phyloP scores from a whole-genome alignment of 371 early-diverging fungal genomes.

The Zychaea mexicana region DNA sequence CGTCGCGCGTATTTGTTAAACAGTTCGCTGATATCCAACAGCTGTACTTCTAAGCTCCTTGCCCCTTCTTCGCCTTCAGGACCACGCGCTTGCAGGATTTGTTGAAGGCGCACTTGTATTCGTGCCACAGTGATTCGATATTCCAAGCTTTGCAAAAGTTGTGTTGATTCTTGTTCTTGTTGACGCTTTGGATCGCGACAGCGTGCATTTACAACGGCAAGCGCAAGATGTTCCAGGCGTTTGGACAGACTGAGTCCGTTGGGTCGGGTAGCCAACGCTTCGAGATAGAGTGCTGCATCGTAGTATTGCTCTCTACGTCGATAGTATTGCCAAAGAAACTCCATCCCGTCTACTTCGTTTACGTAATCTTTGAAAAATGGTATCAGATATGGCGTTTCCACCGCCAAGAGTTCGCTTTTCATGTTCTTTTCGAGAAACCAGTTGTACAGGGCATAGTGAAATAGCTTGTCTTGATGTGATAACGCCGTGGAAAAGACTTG shows the following conservation, averaged over 20 bases:
- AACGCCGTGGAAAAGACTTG: conserved; percentile 47
- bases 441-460: conserved; percentile 72
- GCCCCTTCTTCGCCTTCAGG: conserved; percentile 12
- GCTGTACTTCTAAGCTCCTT: not conserved
- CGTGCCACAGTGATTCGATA: conserved; percentile 13
- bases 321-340: conserved; percentile 80
- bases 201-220: conserved; percentile 73
- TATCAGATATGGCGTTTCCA: conserved; percentile 62
- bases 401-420: conserved; percentile 29
- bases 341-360: conserved; percentile 46
- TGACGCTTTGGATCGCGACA: conserved; percentile 37
- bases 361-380: conserved; percentile 67
- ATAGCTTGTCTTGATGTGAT: conserved; percentile 56
- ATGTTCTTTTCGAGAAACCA: conserved; percentile 54
- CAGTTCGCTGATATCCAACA: conserved; percentile 7
- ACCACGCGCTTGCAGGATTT: not conserved
- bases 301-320: conserved; percentile 61
- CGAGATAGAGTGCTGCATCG: conserved; percentile 69
- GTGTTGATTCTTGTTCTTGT: conserved; percentile 15
- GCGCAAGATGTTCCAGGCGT: conserved; percentile 72
- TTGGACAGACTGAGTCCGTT: conserved; percentile 42
- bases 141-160: conserved; percentile 19
- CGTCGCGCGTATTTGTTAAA: conserved; percentile 6
- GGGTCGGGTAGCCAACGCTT: conserved; percentile 52
- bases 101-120: conserved; percentile 16